Percentiles rank a stretch among this genome's conserved stretches.
Conservation (phyloP, 2,329 filamentous ascomycete genomes). For the Cadophora malorum region DNA sequence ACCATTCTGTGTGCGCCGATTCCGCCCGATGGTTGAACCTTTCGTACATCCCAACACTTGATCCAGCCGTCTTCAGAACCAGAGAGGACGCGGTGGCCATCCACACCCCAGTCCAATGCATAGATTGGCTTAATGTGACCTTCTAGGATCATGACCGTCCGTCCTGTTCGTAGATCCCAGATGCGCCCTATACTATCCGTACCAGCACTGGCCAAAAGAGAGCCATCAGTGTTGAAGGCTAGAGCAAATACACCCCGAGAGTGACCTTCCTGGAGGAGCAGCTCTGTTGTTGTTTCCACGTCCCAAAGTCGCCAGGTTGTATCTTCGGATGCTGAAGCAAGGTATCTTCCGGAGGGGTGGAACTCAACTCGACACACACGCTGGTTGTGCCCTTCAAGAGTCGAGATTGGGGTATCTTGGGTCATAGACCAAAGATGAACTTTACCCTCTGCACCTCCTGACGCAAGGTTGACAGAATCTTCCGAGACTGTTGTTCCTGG, state of each 20-base stretch:
- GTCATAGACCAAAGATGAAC: conserved; percentile 90
- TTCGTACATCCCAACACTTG: conserved; percentile 97
- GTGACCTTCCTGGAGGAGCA: conserved; percentile 92
- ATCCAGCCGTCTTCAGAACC: conserved; percentile 94
- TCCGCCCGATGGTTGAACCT: conserved; percentile 81
- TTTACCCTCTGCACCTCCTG: conserved; percentile 86
- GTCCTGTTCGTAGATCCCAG: conserved; percentile 91
- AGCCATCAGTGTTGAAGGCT: conserved; percentile 89
- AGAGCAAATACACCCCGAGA: conserved; percentile 91
- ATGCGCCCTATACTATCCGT: conserved; percentile 93
- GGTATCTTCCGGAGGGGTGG: conserved; percentile 86
- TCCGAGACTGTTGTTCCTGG: conserved; percentile 73
- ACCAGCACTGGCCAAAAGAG: conserved; percentile 88
- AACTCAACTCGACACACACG: conserved; percentile 93
- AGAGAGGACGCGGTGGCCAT: conserved; percentile 91
- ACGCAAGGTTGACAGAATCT: conserved; percentile 82
- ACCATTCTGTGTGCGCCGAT: conserved; percentile 93
- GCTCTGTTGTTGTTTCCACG: conserved; percentile 80
- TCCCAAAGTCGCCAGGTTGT: conserved; percentile 98
- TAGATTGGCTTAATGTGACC: conserved; percentile 90
- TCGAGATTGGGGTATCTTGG: conserved; percentile 83
- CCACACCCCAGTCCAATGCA: conserved; percentile 88
- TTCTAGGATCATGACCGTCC: conserved; percentile 95
- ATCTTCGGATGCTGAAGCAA: conserved; percentile 94
- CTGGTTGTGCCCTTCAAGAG: conserved; percentile 81